phyloP scores from a whole-genome alignment of 495 filamentous ascomycete genomes.

The Aspergillus diversus region DNA sequence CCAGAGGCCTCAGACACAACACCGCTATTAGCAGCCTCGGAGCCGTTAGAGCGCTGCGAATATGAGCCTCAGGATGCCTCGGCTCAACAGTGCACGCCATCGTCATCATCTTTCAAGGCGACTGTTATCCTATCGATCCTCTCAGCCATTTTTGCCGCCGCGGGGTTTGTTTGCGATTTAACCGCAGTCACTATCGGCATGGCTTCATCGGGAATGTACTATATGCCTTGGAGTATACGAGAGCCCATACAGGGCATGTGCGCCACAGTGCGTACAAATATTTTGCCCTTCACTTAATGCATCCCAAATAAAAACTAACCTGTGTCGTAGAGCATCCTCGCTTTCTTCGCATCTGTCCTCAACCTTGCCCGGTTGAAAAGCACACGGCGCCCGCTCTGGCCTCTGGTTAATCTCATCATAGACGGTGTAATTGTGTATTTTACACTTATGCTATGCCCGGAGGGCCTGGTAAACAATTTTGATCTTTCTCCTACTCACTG shows the following conservation, averaged over 20 bases:
- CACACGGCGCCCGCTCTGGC: slow-evolving; percentile 9
- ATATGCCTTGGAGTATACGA: slow-evolving; percentile 5
- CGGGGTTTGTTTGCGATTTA: neutral
- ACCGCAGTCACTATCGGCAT: slow-evolving; percentile 2
- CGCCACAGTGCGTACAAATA: slow-evolving; percentile 1
- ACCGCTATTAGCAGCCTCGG: slow-evolving; percentile 6
- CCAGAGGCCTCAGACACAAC: slow-evolving; percentile 8
- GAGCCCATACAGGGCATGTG: neutral
- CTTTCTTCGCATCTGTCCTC: slow-evolving; percentile 4
- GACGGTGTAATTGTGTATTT: slow-evolving; percentile 8
- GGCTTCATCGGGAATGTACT: slow-evolving; percentile 2
- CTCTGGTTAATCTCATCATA: slow-evolving; percentile 2
- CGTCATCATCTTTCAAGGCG: neutral
- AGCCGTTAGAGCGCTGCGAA: neutral
- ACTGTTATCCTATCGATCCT: slow-evolving; percentile 5
- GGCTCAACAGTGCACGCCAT: neutral
- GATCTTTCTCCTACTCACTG: slow-evolving; percentile 2
- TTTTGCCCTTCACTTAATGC: neutral
- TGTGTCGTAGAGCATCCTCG: neutral
- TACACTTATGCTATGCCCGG: neutral
- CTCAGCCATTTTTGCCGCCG: neutral
- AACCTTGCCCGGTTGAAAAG: slow-evolving; percentile 10
- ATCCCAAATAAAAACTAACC: neutral
- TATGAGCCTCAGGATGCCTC: slow-evolving; percentile 3
- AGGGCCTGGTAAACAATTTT: neutral